phyloP scores from a whole-genome alignment of 352 stramenopile genomes.

The Globisporangium yorkense region DNA sequence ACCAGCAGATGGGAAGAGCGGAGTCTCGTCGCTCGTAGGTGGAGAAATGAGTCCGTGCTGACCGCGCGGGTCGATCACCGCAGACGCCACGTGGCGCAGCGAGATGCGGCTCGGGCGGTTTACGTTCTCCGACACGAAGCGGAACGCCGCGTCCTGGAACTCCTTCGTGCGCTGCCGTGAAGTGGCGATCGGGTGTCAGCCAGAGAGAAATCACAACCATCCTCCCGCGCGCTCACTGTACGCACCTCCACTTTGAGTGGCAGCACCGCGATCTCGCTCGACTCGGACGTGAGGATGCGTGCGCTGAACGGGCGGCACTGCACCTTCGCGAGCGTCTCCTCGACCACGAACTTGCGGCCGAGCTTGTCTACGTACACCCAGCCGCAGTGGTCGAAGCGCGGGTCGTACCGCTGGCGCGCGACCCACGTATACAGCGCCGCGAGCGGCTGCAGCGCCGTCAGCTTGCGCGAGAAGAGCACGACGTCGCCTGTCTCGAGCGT shows the following conservation, averaged over 20 bases:
- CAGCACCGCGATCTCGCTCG: slow-evolving; percentile 73
- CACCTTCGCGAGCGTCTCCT: slow-evolving; percentile 76
- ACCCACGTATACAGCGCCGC: slow-evolving; percentile 65
- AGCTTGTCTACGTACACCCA: slow-evolving; percentile 79
- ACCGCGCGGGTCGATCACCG: slow-evolving; percentile 36
- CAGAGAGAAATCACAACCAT: not conserved
- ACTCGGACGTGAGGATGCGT: slow-evolving; percentile 64
- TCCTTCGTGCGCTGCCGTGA: slow-evolving; percentile 45
- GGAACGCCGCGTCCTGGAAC: slow-evolving; percentile 47
- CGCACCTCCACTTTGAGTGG: slow-evolving; percentile 48
- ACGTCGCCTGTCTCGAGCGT: slow-evolving; percentile 81
- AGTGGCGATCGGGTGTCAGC: not conserved
- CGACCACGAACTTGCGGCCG: slow-evolving; percentile 78
- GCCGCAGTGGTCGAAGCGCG: slow-evolving; percentile 76
- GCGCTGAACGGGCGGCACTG: slow-evolving; percentile 76
- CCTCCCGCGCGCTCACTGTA: not conserved
- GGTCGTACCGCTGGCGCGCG: slow-evolving; percentile 40
- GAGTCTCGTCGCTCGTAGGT: not conserved
- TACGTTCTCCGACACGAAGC: slow-evolving; percentile 52
- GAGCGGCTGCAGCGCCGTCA: slow-evolving; percentile 65
- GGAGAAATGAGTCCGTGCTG: slow-evolving; percentile 2
- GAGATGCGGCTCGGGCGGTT: slow-evolving; percentile 57
- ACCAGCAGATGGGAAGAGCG: slow-evolving; percentile 50
- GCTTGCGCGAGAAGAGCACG: slow-evolving; percentile 70
- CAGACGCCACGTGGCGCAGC: slow-evolving; percentile 39